A percentile compares a stretch with the other conserved stretches of the same genome.
phyloP scores from a whole-genome alignment of 2,329 filamentous ascomycete genomes.

The Penicillium sp. region DNA sequence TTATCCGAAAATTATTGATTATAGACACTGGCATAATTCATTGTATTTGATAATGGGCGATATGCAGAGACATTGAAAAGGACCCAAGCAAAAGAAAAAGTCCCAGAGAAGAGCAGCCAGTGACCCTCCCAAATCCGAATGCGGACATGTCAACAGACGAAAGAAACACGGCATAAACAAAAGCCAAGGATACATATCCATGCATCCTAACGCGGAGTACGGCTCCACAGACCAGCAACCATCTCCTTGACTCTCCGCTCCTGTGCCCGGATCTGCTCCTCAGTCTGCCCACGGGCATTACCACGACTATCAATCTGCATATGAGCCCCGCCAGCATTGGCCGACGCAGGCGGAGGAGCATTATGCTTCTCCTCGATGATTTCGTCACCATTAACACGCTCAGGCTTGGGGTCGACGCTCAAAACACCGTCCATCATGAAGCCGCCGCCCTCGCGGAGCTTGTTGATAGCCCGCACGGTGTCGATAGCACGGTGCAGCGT shows the following conservation, averaged over 20 bases:
- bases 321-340: slow-evolving; percentile 3
- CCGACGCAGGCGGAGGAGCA: slow-evolving; percentile 12
- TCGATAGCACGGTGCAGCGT: slow-evolving; percentile 67
- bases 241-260: slow-evolving; percentile 59
- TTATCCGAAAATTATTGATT: not conserved
- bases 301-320: slow-evolving; percentile 59
- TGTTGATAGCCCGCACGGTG: slow-evolving; percentile 66
- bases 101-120: not conserved
- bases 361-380: slow-evolving; percentile 37
- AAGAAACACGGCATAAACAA: not conserved
- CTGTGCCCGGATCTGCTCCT: slow-evolving; percentile 60
- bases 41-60: not conserved
- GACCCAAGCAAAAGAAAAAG: not conserved
- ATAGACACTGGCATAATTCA: not conserved
- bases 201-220: slow-evolving; percentile 23
- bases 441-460: slow-evolving; percentile 59
- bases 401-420: slow-evolving; percentile 54
- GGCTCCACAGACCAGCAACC: slow-evolving; percentile 56
- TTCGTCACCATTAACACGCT: slow-evolving; percentile 44
- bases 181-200: not conserved
- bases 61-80: not conserved
- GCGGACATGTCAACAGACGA: not conserved
- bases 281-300: slow-evolving; percentile 60
- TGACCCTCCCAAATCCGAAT: not conserved
- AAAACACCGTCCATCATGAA: slow-evolving; percentile 62